Evolutionary conservation across 2,329 filamentous ascomycete genomes (phyloP).

Genomic region (Didymella pomorum): DNA sequence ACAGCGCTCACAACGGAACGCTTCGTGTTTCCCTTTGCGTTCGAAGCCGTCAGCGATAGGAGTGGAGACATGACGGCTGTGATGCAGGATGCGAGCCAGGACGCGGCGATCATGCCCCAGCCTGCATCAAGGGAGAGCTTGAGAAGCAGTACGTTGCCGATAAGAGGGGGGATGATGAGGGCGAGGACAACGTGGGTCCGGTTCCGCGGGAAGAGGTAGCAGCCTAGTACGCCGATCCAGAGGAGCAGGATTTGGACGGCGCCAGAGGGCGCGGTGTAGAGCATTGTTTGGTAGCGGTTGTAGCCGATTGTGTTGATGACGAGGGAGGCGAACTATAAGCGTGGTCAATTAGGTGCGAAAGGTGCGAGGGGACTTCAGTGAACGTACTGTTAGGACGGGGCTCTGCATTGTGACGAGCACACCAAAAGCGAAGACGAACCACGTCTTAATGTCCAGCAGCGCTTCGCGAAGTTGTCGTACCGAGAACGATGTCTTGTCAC

Average conservation of each 20-base stretch:
- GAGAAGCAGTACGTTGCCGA: slow-evolving; percentile 57
- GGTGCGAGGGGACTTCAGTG: neutral
- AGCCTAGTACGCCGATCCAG: slow-evolving; percentile 56
- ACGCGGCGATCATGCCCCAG: slow-evolving; percentile 60
- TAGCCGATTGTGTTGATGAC: slow-evolving; percentile 51
- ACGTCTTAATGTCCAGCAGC: slow-evolving; percentile 10
- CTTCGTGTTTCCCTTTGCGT: slow-evolving; percentile 63
- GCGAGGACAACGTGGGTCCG: slow-evolving; percentile 52
- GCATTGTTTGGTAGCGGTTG: slow-evolving; percentile 56
- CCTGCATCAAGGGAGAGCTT: slow-evolving; percentile 51
- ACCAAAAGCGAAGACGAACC: slow-evolving; percentile 16
- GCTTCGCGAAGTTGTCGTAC: slow-evolving; percentile 56
- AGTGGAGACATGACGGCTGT: slow-evolving; percentile 13
- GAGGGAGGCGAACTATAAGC: slow-evolving; percentile 56
- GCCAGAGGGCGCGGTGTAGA: slow-evolving; percentile 59
- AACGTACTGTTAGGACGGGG: slow-evolving; percentile 47
- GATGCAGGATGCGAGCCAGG: slow-evolving; percentile 53
- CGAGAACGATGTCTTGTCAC: slow-evolving; percentile 57
- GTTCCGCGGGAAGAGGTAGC: slow-evolving; percentile 51
- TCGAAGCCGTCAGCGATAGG: slow-evolving; percentile 55
- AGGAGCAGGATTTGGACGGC: slow-evolving; percentile 58
- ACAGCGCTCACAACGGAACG: slow-evolving; percentile 56
- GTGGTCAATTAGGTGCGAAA: neutral
- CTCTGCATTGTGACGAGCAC: slow-evolving; percentile 58
- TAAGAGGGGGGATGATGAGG: slow-evolving; percentile 54